Conservation (phyloP, 331 rosid genomes). For the Prunus yedoensis region DNA sequence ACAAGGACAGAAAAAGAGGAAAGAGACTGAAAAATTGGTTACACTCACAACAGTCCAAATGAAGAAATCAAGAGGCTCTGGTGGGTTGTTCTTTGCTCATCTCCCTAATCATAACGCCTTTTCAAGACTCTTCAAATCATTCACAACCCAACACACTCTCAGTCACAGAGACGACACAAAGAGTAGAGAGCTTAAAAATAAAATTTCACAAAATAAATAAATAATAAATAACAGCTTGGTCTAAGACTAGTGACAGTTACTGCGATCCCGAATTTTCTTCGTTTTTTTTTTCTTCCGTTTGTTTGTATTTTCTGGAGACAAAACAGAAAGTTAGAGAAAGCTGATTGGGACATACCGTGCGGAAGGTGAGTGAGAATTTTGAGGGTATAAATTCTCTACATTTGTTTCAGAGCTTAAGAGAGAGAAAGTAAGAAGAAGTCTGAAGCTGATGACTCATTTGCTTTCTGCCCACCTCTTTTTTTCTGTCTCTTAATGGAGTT, state of each 20-base stretch:
- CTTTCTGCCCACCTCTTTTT: slow-evolving; percentile 21
- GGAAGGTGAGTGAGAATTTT: slow-evolving; percentile 25
- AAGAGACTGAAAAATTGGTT: slow-evolving; percentile 1
- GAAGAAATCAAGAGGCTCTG: slow-evolving; percentile 99
- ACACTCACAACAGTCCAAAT: slow-evolving; percentile 99
- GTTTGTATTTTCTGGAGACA: neutral
- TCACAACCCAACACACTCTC: slow-evolving; percentile 15
- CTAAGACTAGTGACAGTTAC: neutral
- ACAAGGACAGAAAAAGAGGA: neutral
- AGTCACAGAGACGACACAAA: slow-evolving; percentile 12
- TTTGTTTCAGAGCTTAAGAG: slow-evolving; percentile 37
- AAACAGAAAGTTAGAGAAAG: slow-evolving; percentile 18
- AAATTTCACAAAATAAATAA: neutral
- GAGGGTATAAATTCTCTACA: slow-evolving; percentile 46
- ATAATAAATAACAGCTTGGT: neutral
- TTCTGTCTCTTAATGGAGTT: slow-evolving; percentile 24
- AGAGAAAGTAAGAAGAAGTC: slow-evolving; percentile 7
- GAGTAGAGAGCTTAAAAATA: slow-evolving; percentile 9
- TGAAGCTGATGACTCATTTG: slow-evolving; percentile 26
- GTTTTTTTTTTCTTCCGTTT: neutral
- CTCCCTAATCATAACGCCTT: slow-evolving; percentile 52
- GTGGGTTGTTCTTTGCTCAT: slow-evolving; percentile 83
- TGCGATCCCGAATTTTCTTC: slow-evolving; percentile 12
- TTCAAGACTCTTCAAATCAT: slow-evolving; percentile 42
- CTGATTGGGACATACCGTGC: slow-evolving; percentile 42